phyloP scores from a whole-genome alignment of 805 yeast genomes.

The Peterozyma xylosa region DNA sequence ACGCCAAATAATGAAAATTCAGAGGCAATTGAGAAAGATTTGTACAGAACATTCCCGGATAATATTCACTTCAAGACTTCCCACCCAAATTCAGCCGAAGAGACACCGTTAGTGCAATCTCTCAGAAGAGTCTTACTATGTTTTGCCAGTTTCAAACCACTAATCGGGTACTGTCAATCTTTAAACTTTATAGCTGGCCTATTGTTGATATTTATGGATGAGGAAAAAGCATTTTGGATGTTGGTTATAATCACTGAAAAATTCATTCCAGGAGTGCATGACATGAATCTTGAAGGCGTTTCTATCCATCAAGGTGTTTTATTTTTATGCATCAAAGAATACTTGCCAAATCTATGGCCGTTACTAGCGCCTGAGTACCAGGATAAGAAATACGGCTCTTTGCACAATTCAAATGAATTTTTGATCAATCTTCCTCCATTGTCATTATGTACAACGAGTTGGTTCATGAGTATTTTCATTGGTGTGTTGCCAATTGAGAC shows the following conservation, averaged over 20 bases:
- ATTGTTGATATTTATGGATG: slow-evolving; percentile 76
- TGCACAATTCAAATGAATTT: slow-evolving; percentile 34
- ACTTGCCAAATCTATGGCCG: slow-evolving; percentile 76
- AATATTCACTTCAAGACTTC: slow-evolving; percentile 66
- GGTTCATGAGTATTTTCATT: slow-evolving; percentile 98
- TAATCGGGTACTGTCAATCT: slow-evolving; percentile 94
- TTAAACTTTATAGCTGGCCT: slow-evolving; percentile 89
- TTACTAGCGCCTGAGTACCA: slow-evolving; percentile 26
- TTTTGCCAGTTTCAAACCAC: slow-evolving; percentile 79
- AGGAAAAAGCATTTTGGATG: slow-evolving; percentile 94
- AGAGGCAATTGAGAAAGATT: slow-evolving; percentile 89
- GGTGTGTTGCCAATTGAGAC: slow-evolving; percentile 87
- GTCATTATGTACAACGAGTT: slow-evolving; percentile 87
- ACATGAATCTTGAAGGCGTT: slow-evolving; percentile 85
- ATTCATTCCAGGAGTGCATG: slow-evolving; percentile 87
- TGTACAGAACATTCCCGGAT: slow-evolving; percentile 93
- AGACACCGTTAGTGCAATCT: slow-evolving; percentile 60
- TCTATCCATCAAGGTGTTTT: slow-evolving; percentile 92
- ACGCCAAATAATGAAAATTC: slow-evolving; percentile 59
- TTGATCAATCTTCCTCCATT: slow-evolving; percentile 80
- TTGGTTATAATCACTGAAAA: slow-evolving; percentile 80
- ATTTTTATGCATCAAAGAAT: slow-evolving; percentile 78
- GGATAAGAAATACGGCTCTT: background rate
- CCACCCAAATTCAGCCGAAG: slow-evolving; percentile 22
- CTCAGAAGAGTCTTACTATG: slow-evolving; percentile 77